Evolutionary conservation across 169 alveolate genomes (phyloP).

Genomic region (Cryptosporidium sp.): DNA sequence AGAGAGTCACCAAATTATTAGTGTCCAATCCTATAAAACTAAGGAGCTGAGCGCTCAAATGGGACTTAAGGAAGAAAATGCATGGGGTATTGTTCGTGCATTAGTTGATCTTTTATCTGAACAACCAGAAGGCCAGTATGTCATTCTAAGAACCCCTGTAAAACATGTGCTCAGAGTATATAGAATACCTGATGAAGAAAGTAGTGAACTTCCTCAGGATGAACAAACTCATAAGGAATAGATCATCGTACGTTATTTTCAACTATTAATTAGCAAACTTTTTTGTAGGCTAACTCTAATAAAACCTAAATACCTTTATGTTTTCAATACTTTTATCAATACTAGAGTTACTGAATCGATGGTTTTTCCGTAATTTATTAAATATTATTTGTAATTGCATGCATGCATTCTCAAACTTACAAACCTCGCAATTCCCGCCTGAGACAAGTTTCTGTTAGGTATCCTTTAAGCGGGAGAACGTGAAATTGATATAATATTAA

Average conservation of each 20-base stretch:
- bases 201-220: conserved; percentile 57
- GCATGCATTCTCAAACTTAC: background rate
- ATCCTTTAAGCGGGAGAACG: background rate
- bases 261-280: background rate
- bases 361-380: too few species aligned
- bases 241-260: background rate
- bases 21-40: conserved; percentile 87
- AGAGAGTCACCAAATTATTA: conserved; percentile 76
- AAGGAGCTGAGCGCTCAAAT: conserved; percentile 90
- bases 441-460: conserved; percentile 1
- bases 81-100: conserved; percentile 90
- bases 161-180: conserved; percentile 88
- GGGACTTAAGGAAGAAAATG: conserved; percentile 89
- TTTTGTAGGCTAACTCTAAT: background rate
- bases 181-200: conserved; percentile 86
- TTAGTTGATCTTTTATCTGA: conserved; percentile 83
- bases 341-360: too few species aligned
- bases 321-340: background rate
- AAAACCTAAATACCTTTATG: background rate
- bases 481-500: too few species aligned
- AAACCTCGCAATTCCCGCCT: background rate
- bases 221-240: conserved; percentile 17
- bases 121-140: conserved; percentile 90
- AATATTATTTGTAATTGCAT: background rate
- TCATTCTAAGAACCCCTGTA: conserved; percentile 89